Percentiles rank a stretch among this genome's conserved stretches.
These are phyloP conservation scores for Diplosphaera chodatii DNA, from an alignment of 139 green algal species.

Conservation along the genomic window DNA sequence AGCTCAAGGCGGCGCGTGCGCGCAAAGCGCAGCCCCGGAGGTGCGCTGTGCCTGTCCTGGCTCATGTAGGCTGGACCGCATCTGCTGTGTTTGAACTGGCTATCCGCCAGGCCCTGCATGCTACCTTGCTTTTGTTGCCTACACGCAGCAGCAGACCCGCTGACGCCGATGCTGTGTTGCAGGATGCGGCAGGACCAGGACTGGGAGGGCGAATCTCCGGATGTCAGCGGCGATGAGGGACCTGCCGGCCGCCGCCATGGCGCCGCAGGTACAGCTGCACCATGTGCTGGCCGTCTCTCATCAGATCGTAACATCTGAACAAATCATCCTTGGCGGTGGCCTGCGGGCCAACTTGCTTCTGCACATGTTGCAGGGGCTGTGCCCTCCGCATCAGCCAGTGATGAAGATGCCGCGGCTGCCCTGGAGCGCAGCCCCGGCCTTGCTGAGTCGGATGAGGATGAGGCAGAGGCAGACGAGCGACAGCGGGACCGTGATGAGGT, in stretches of 20 bases:
- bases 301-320: no score
- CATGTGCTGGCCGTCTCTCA: no score
- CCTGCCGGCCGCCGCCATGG: neutral
- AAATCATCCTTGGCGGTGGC: no score
- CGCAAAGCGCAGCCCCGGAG: constrained; percentile 11
- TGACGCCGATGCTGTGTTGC: constrained; percentile 5
- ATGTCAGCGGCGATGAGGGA: constrained; percentile 5
- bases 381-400: neutral
- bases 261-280: no score
- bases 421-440: neutral
- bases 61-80: no score
- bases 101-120: no score
- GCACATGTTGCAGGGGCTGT: no score
- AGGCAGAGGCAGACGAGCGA: constrained; percentile 13
- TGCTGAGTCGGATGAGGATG: neutral
- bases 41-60: no score
- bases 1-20: constrained; percentile 31
- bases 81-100: no score
- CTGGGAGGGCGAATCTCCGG: neutral
- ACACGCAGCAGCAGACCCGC: no score
- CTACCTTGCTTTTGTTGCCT: no score
- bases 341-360: no score
- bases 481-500: neutral
- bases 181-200: neutral
- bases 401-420: constrained; percentile 2